These are phyloP conservation scores for Phyllosticta paracitricarpa DNA, from an alignment of 2,329 filamentous ascomycete genomes.

Conservation along the genomic window DNA sequence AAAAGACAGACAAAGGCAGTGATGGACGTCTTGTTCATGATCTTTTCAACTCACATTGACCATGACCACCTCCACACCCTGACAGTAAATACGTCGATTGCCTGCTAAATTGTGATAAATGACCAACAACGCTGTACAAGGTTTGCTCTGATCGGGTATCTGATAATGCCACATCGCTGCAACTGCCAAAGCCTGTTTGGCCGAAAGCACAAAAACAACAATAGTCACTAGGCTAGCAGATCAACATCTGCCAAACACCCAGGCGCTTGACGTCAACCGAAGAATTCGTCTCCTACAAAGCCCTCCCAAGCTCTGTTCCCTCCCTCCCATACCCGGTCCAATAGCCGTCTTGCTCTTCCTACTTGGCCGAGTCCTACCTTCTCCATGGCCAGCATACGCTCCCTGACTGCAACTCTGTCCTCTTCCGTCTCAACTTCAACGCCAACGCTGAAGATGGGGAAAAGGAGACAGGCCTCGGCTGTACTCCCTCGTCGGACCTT, in stretches of 20 bases:
- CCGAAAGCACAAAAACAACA: neutral
- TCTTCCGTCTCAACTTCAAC: slow-evolving; percentile 54
- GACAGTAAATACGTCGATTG: neutral
- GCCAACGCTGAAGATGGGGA: slow-evolving; percentile 75
- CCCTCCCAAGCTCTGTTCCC: slow-evolving; percentile 55
- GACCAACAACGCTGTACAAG: neutral
- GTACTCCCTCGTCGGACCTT: slow-evolving; percentile 56
- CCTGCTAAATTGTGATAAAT: neutral
- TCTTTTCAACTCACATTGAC: neutral
- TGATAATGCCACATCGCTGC: neutral
- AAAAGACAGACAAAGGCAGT: neutral
- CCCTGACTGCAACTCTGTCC: slow-evolving; percentile 52
- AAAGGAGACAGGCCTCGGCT: slow-evolving; percentile 65
- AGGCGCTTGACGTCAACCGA: slow-evolving; percentile 38
- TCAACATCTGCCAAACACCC: neutral
- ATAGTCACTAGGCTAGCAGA: too few species aligned
- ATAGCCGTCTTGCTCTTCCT: slow-evolving; percentile 47
- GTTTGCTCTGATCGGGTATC: neutral
- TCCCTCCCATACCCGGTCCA: slow-evolving; percentile 62
- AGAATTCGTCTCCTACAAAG: slow-evolving; percentile 56
- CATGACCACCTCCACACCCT: neutral
- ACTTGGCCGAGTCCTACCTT: slow-evolving; percentile 69
- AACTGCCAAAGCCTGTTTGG: neutral
- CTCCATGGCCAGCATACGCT: slow-evolving; percentile 58
- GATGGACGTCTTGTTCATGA: neutral